Base-by-base conservation (phyloP, 768 basidiomycete species). In the Trametes cubensis region DNA sequence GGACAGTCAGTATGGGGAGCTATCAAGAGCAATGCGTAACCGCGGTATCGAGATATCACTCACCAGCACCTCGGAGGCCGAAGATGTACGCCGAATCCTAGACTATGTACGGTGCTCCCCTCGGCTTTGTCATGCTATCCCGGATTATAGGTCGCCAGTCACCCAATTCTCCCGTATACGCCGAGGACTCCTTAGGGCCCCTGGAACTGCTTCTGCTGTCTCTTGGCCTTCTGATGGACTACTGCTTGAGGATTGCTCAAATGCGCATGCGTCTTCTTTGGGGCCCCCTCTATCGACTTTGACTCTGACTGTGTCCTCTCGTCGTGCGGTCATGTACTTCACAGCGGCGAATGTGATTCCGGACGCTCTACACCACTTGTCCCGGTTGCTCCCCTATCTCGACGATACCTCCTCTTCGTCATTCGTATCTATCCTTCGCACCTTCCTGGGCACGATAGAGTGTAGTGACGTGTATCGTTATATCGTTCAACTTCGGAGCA, bases 21-120 rank as follows among this genome's bases (percentile, higher is more conserved):
- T 98, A 13, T 98, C 97, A 1, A 83, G 97, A 40, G 97, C 97
- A 2, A 99, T 99, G 97, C 89, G 97, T 25, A 99, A 99, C 75
- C 86, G 97, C 59, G 96, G 96, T 18, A 79, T 97, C 39, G 97
- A 99, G 74, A 82, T 98, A 49, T 81, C 83, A 28, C 68, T 94
- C 56, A 56, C 80, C 11, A 53, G 61, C n/a, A 14, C 45, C 14
- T 13, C 23, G 50, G 69, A 71, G 15, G 66, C 75, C 13, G 83
- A 86, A 60, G 88, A 89, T 65, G n/a, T 34, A 10, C 57, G 55
- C 30, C 78, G 82, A 25, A 60, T 87, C 17, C 73, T 75, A 17
- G 80, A 85, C 58, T 74, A 81, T 68, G 63, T 75, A 34, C 80
- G 86, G 28, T 77, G 89, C n/a, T 82, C 85, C 40, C 21, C 65